phyloP scores from a whole-genome alignment of 2,329 filamentous ascomycete species.

The Fusarium sp. region DNA sequence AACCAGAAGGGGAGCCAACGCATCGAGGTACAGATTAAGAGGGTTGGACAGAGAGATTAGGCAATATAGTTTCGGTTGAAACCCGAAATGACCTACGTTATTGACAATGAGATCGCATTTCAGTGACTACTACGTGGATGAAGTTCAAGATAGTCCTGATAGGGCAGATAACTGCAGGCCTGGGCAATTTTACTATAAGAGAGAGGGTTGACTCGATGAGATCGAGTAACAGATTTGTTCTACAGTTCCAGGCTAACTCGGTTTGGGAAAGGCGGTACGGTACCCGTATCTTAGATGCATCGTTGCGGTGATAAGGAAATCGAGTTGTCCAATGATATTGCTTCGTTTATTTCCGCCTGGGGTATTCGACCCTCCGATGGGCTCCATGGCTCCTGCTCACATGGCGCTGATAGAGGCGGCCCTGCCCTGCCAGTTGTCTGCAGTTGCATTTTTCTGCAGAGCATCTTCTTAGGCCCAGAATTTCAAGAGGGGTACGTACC shows the following conservation, averaged over 20 bases:
- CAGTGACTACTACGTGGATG: slow-evolving; percentile 11
- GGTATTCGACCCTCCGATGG: slow-evolving; percentile 34
- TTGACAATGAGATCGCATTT: slow-evolving; percentile 16
- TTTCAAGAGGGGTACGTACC: background rate
- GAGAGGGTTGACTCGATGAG: slow-evolving; percentile 53
- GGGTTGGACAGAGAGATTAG: background rate
- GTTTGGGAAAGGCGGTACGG: slow-evolving; percentile 6
- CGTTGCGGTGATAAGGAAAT: slow-evolving; percentile 30
- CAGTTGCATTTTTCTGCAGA: slow-evolving; percentile 7
- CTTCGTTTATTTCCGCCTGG: slow-evolving; percentile 28
- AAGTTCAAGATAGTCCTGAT: slow-evolving; percentile 16
- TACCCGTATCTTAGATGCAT: slow-evolving; percentile 33
- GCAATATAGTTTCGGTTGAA: slow-evolving; percentile 13
- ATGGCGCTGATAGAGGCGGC: slow-evolving; percentile 22
- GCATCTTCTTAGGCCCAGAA: slow-evolving; percentile 17
- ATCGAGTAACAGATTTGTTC: slow-evolving; percentile 52
- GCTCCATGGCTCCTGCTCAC: slow-evolving; percentile 10
- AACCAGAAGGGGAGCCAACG: background rate
- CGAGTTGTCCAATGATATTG: slow-evolving; percentile 21
- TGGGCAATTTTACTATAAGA: slow-evolving; percentile 13
- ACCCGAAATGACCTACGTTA: slow-evolving; percentile 4
- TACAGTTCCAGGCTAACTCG: slow-evolving; percentile 23
- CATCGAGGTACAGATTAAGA: background rate
- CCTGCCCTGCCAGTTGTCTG: background rate
- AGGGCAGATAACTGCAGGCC: slow-evolving; percentile 24